These are phyloP conservation scores for Rutstroemia sp. DNA, from an alignment of 2,329 filamentous ascomycete species.

Conservation along the genomic window DNA sequence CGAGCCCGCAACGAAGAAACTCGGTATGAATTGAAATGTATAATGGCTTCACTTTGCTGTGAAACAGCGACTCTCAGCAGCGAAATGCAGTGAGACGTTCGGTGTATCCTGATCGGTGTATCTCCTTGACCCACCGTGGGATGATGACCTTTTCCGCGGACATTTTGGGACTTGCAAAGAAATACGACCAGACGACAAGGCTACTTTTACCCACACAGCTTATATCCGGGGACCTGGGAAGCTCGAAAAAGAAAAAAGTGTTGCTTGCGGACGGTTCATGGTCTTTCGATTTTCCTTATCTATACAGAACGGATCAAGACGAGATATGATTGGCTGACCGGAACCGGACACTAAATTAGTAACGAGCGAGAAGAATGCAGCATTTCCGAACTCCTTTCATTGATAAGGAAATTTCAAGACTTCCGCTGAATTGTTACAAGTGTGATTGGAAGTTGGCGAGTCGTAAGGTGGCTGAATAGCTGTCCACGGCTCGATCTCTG, in stretches of 20 bases:
- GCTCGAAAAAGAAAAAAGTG: neutral
- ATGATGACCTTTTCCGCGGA: conserved; percentile 6
- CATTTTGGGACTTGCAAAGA: neutral
- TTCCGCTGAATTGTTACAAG: no score
- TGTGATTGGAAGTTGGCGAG: no score
- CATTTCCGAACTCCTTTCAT: conserved; percentile 2
- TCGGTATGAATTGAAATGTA: no score
- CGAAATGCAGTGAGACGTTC: neutral
- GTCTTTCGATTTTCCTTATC: neutral
- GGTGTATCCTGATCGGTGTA: neutral
- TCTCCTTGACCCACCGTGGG: neutral
- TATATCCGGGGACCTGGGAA: neutral
- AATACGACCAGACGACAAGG: neutral
- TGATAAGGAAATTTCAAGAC: no score
- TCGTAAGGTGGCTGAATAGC: no score
- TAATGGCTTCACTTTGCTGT: neutral
- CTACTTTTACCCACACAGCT: neutral
- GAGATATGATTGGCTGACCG: neutral
- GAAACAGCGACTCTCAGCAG: neutral
- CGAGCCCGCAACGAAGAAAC: no score
- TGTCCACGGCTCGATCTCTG: no score
- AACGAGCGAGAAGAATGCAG: neutral
- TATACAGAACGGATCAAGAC: neutral
- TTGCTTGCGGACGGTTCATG: neutral
- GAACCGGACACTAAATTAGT: neutral